Evolutionary conservation across 208 protist species (phyloP).

Genomic region (Spongospora subterranea): DNA sequence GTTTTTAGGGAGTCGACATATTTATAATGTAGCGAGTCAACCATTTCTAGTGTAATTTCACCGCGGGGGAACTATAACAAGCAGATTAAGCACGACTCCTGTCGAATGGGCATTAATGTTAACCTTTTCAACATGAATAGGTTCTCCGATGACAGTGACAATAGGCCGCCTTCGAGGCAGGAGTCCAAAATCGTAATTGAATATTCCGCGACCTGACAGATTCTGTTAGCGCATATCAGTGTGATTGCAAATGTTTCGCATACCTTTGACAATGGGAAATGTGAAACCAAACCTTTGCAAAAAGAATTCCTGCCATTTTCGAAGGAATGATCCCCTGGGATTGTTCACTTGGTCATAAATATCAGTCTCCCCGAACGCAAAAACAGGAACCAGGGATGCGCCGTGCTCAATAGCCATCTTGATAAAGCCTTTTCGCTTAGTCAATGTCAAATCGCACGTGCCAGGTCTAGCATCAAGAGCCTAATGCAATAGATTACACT

Average conservation of each 20-base stretch:
- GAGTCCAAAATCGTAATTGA: slow-evolving; percentile 69
- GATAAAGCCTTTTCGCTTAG: slow-evolving; percentile 65
- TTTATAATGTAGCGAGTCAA: background rate
- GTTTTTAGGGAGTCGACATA: background rate
- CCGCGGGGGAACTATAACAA: background rate
- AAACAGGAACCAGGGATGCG: slow-evolving; percentile 68
- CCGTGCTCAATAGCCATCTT: slow-evolving; percentile 61
- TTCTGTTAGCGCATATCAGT: background rate
- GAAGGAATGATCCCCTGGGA: slow-evolving; percentile 62
- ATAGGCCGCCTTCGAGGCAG: slow-evolving; percentile 66
- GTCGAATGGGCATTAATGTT: background rate
- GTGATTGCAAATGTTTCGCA: no score
- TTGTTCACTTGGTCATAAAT: slow-evolving; percentile 65
- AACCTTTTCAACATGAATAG: slow-evolving; percentile 39
- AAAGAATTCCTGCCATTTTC: slow-evolving; percentile 56
- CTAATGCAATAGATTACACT: no score
- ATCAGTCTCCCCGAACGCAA: slow-evolving; percentile 70
- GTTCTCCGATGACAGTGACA: slow-evolving; percentile 61
- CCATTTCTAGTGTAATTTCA: background rate
- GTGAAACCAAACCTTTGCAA: slow-evolving; percentile 65
- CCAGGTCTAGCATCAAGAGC: slow-evolving; percentile 69
- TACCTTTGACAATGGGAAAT: slow-evolving; percentile 64
- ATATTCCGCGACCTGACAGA: slow-evolving; percentile 63
- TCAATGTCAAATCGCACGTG: slow-evolving; percentile 66
- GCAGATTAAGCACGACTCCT: background rate